These are phyloP conservation scores for Bothriochloa decipiens DNA, from an alignment of 176 grass and related monocot species.

Conservation along the genomic window DNA sequence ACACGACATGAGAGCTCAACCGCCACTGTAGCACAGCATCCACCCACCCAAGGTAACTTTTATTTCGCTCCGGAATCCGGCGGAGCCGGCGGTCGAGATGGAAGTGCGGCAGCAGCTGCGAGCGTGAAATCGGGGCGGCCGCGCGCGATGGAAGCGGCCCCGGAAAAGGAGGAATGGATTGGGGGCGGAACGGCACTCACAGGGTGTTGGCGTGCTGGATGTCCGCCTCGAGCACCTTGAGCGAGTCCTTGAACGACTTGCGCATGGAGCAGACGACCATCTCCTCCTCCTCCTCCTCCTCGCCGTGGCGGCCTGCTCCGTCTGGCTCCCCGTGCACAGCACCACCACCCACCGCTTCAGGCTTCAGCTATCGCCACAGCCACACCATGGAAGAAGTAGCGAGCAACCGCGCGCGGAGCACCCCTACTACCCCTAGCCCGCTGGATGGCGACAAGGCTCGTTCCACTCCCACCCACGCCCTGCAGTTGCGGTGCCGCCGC, in stretches of 20 bases:
- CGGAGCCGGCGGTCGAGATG: background rate
- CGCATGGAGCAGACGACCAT: conserved; percentile 72
- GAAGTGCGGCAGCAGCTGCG: background rate
- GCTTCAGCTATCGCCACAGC: background rate
- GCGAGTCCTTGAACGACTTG: conserved; percentile 97
- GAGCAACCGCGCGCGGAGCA: background rate
- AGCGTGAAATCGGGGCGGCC: background rate
- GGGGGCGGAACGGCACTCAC: conserved; percentile 53
- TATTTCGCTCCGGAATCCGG: background rate
- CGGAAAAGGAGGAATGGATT: background rate
- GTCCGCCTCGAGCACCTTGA: conserved; percentile 94
- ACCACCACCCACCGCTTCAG: conserved; percentile 1
- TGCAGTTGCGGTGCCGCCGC: background rate
- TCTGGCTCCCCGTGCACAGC: background rate
- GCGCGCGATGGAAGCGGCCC: background rate
- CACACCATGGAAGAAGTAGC: conserved; percentile 2
- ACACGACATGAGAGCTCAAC: background rate
- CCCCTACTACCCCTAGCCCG: background rate
- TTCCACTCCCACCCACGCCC: background rate
- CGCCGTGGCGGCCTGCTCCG: background rate
- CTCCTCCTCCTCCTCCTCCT: background rate
- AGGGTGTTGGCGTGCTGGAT: conserved; percentile 95
- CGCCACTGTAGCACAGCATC: background rate
- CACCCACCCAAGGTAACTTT: background rate
- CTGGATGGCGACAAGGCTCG: conserved; percentile 14